phyloP scores from a whole-genome alignment of 2,329 filamentous ascomycete genomes.

The Alternaria sp. region DNA sequence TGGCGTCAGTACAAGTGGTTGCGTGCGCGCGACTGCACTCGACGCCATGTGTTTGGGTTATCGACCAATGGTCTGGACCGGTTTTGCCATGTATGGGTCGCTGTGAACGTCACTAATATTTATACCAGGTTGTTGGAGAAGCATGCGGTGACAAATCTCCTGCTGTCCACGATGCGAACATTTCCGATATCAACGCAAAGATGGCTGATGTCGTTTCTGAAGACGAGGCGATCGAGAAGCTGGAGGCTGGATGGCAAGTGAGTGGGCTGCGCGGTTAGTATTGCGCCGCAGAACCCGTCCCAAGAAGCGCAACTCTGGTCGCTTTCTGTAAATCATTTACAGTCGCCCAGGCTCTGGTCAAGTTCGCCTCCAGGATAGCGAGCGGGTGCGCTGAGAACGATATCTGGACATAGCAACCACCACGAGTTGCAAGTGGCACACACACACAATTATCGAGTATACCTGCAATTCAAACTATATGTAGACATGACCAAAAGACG shows the following conservation, averaged over 20 bases:
- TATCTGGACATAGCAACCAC: not conserved
- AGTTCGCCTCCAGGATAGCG: not conserved
- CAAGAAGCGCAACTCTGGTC: not conserved
- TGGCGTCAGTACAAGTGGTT: conserved; percentile 60
- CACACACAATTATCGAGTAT: not conserved
- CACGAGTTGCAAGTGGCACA: not conserved
- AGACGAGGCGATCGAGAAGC: conserved; percentile 52
- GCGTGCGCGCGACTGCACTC: conserved; percentile 57
- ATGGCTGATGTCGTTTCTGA: conserved; percentile 59
- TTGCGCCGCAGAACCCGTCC: not conserved
- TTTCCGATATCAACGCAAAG: conserved; percentile 59
- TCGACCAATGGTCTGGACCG: conserved; percentile 54
- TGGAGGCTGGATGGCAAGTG: conserved; percentile 51
- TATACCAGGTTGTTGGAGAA: conserved; percentile 52
- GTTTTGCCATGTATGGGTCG: conserved; percentile 21
- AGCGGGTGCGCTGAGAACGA: not conserved
- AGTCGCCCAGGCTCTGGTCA: not conserved
- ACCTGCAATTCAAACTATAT: not conserved
- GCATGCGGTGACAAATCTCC: conserved; percentile 58
- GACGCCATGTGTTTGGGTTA: conserved; percentile 58
- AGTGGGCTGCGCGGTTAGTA: not conserved
- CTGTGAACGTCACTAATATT: conserved; percentile 19
- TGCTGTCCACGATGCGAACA: conserved; percentile 57
- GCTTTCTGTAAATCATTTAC: not conserved
- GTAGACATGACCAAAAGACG: not conserved